Conservation (phyloP, 495 filamentous ascomycete species). For the Aspergillus bridgeri region DNA sequence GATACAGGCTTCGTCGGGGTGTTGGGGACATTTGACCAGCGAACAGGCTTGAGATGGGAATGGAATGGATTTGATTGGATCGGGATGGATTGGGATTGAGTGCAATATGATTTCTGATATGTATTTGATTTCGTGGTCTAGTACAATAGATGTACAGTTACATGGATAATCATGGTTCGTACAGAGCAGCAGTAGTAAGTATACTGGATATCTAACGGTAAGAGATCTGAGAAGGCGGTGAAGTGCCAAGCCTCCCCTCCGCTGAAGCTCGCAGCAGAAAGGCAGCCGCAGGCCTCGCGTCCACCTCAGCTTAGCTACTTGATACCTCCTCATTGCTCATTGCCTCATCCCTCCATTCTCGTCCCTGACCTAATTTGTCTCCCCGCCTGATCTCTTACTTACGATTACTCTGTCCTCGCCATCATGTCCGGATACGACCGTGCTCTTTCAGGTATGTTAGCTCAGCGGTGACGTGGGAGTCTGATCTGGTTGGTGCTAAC, state of each 20-base stretch:
- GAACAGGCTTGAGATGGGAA: constrained; percentile 22
- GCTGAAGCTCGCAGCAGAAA: constrained; percentile 25
- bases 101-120: constrained; percentile 33
- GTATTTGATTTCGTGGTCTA: no score
- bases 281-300: constrained; percentile 28
- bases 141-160: no score
- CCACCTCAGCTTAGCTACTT: constrained; percentile 28
- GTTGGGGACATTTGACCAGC: constrained; percentile 33
- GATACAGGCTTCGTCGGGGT: constrained; percentile 48
- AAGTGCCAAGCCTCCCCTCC: no score
- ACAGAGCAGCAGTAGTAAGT: no score
- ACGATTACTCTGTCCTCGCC: constrained; percentile 12
- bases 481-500: constrained; percentile 54
- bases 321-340: constrained; percentile 4
- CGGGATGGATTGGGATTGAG: no score
- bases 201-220: no score
- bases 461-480: constrained; percentile 41
- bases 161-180: no score
- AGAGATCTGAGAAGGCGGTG: background rate
- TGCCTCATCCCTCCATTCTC: background rate
- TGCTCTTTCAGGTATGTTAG: constrained; percentile 82
- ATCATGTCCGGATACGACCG: constrained; percentile 92
- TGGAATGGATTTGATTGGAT: constrained; percentile 30
- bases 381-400: constrained; percentile 2
- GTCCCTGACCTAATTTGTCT: no score